A percentile compares a stretch with the other conserved stretches of the same genome.
Conservation (phyloP, 2,329 filamentous ascomycete genomes). For the Alternaria conjuncta region DNA sequence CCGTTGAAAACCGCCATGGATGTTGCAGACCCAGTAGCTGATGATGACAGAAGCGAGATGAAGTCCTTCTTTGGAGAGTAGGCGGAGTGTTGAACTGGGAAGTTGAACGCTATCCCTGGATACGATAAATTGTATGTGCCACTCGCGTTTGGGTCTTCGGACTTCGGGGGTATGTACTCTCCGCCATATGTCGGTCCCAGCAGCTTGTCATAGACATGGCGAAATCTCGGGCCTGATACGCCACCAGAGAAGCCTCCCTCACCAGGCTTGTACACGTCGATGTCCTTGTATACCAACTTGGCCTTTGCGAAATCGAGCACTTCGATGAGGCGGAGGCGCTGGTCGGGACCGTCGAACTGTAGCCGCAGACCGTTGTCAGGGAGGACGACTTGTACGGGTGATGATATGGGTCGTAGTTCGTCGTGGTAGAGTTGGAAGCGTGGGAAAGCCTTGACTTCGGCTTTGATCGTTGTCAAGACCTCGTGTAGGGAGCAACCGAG, state of each 20-base stretch:
- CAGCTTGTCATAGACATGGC: conserved; percentile 90
- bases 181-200: conserved; percentile 93
- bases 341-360: conserved; percentile 92
- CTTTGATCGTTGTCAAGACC: conserved; percentile 84
- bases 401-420: conserved; percentile 72
- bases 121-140: conserved; percentile 93
- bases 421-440: conserved; percentile 85
- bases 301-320: conserved; percentile 88
- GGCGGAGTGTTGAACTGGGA: conserved; percentile 74
- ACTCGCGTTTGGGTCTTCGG: conserved; percentile 57
- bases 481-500: conserved; percentile 93
- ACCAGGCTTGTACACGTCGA: conserved; percentile 74
- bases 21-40: conserved; percentile 75
- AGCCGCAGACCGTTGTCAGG: conserved; percentile 87
- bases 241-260: conserved; percentile 39
- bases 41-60: conserved; percentile 81
- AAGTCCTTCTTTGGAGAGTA: conserved; percentile 83
- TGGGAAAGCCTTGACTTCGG: conserved; percentile 81
- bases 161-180: conserved; percentile 78
- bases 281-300: conserved; percentile 79
- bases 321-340: conserved; percentile 89
- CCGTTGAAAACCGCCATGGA: conserved; percentile 93
- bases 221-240: conserved; percentile 74
- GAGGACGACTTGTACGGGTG: conserved; percentile 77
- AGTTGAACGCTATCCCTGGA: conserved; percentile 91